A percentile compares a stretch with the other conserved stretches of the same genome.
These are phyloP conservation scores for Apophysomyces variabilis DNA, from an alignment of 371 early-diverging fungal genomes.

Conservation along the genomic window DNA sequence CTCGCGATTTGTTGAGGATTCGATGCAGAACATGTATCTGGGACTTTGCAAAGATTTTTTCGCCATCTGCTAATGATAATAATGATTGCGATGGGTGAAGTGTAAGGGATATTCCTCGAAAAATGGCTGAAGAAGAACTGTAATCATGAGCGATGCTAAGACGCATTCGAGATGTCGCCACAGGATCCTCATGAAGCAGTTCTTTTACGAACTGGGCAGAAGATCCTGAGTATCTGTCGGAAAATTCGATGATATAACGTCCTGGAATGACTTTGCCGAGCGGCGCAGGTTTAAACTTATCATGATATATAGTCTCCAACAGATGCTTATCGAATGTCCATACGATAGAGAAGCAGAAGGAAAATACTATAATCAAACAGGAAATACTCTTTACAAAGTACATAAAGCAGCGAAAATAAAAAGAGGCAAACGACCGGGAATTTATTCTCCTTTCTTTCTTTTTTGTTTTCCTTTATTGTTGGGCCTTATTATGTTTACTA, in stretches of 20 bases:
- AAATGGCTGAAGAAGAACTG: constrained; percentile 27
- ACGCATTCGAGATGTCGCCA: constrained; percentile 22
- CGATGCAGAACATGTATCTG: constrained; percentile 14
- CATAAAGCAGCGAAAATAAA: not conserved
- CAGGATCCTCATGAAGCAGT: constrained; percentile 25
- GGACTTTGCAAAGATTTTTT: not conserved
- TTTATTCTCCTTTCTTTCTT: not conserved
- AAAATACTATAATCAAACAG: not conserved
- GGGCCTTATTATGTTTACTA: not conserved
- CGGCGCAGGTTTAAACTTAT: constrained; percentile 26
- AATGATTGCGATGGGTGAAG: constrained; percentile 13
- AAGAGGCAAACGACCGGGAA: not conserved
- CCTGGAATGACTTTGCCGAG: constrained; percentile 35
- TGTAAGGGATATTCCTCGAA: constrained; percentile 41
- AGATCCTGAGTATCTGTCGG: constrained; percentile 26
- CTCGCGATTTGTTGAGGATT: constrained; percentile 24
- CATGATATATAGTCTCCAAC: constrained; percentile 6
- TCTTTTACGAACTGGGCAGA: constrained; percentile 29
- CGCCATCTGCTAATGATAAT: not conserved
- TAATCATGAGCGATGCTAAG: constrained; percentile 36
- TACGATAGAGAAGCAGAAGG: not conserved
- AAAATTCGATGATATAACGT: constrained; percentile 45
- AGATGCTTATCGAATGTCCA: not conserved
- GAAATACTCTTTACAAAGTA: not conserved
- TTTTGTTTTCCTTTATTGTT: not conserved